A percentile compares a stretch with the other conserved stretches of the same genome.
Conservation (phyloP, 1,139 yeast genomes). For the Lodderomyces oxycetoniae region DNA sequence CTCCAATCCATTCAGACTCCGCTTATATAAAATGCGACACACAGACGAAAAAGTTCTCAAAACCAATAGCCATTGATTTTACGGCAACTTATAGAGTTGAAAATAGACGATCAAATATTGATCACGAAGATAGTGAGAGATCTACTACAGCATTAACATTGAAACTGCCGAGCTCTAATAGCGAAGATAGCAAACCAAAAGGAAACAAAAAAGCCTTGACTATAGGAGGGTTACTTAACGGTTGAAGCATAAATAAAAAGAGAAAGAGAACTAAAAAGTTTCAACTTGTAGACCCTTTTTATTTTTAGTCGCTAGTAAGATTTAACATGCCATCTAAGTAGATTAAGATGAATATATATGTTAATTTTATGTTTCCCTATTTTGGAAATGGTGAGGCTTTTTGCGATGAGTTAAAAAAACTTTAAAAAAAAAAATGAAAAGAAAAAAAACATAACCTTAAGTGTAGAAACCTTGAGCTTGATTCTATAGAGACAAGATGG, state of each 20-base stretch:
- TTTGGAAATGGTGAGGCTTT: neutral
- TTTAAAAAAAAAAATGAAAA: neutral
- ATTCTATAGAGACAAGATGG: neutral
- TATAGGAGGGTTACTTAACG: conserved; percentile 33
- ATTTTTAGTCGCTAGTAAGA: too few species aligned
- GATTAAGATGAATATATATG: too few species aligned
- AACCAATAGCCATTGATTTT: conserved; percentile 30
- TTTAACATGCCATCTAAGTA: too few species aligned
- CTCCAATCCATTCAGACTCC: neutral
- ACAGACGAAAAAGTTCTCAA: too few species aligned
- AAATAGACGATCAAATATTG: conserved; percentile 2
- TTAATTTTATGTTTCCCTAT: too few species aligned
- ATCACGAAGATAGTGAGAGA: conserved; percentile 3
- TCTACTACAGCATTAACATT: too few species aligned
- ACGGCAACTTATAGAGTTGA: conserved; percentile 16
- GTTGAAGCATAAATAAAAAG: neutral
- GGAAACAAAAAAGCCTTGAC: conserved; percentile 20
- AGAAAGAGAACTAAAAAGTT: neutral
- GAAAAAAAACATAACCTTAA: neutral
- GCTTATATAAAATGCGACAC: neutral
- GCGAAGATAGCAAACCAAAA: neutral
- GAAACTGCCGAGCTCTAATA: neutral
- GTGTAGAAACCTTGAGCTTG: neutral
- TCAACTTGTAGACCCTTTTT: too few species aligned
- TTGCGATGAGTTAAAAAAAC: neutral